Percentiles rank a stretch among this genome's conserved stretches.
phyloP scores from a whole-genome alignment of 345 rosid species.

The Nasturtium officinale region DNA sequence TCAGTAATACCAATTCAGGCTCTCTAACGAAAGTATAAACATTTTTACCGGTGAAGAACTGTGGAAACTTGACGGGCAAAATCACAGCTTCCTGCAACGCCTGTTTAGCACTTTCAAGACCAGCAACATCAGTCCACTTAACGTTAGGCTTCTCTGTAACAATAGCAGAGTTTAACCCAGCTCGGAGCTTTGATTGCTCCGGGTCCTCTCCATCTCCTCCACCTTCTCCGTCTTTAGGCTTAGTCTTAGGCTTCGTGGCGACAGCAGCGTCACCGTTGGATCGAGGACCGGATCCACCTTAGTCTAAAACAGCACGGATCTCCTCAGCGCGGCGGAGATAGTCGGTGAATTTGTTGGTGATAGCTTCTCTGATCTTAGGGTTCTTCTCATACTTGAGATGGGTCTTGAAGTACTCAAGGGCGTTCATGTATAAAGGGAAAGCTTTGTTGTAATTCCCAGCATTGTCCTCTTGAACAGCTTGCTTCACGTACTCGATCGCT shows the following conservation, averaged over 20 bases:
- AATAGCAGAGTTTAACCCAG: constrained; percentile 81
- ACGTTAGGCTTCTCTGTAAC: constrained; percentile 83
- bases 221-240: constrained; percentile 73
- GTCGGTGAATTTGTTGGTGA: constrained; percentile 75
- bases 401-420: constrained; percentile 85
- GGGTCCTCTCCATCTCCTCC: constrained; percentile 72
- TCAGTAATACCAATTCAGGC: neutral
- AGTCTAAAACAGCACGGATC: constrained; percentile 77
- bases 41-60: constrained; percentile 77
- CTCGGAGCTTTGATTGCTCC: constrained; percentile 76
- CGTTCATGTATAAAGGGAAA: constrained; percentile 86
- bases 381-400: constrained; percentile 94
- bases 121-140: constrained; percentile 90
- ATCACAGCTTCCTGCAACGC: constrained; percentile 91
- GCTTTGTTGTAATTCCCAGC: constrained; percentile 86
- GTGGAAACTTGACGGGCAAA: constrained; percentile 89
- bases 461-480: constrained; percentile 88
- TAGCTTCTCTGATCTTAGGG: constrained; percentile 76
- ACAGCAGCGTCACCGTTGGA: constrained; percentile 73
- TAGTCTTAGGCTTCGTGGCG: constrained; percentile 64
- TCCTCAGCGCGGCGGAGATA: constrained; percentile 94
- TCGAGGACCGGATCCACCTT: constrained; percentile 67
- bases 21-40: neutral
- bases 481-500: constrained; percentile 88
- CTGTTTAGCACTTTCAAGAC: constrained; percentile 86